These are phyloP conservation scores for Malus sylvestris DNA, from an alignment of 306 rosid genomes.

Conservation along the genomic window DNA sequence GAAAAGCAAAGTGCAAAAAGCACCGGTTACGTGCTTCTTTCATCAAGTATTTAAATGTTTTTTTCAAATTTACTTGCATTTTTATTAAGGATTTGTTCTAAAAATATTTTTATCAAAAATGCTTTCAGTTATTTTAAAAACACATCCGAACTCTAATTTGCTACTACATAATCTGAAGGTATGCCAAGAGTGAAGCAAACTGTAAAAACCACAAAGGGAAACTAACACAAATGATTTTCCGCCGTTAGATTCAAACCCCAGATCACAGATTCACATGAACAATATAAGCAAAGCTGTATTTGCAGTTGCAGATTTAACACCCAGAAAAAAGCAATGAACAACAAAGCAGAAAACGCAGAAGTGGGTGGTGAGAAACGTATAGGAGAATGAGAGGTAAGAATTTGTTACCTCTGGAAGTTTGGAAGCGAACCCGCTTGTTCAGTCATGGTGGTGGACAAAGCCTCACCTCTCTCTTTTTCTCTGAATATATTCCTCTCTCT, in stretches of 20 bases:
- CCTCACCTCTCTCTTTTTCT: too few relatives aligned
- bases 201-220: neutral
- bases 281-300: neutral
- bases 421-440: conserved; percentile 16
- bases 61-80: too few relatives aligned
- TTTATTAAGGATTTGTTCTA: too few relatives aligned
- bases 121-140: too few relatives aligned
- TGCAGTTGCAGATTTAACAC: neutral
- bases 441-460: neutral
- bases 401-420: conserved; percentile 23
- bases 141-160: neutral
- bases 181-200: neutral
- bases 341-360: neutral
- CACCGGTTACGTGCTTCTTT: accelerated
- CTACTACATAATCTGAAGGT: neutral
- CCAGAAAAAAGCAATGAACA: neutral
- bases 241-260: neutral
- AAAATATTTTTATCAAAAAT: too few relatives aligned
- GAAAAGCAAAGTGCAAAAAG: too few relatives aligned
- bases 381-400: neutral
- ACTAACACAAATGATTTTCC: neutral
- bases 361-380: neutral
- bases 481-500: too few relatives aligned
- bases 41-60: too few relatives aligned
- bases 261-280: neutral